Conservation (phyloP, 139 green algal species). For the Chlorella sp. region DNA sequence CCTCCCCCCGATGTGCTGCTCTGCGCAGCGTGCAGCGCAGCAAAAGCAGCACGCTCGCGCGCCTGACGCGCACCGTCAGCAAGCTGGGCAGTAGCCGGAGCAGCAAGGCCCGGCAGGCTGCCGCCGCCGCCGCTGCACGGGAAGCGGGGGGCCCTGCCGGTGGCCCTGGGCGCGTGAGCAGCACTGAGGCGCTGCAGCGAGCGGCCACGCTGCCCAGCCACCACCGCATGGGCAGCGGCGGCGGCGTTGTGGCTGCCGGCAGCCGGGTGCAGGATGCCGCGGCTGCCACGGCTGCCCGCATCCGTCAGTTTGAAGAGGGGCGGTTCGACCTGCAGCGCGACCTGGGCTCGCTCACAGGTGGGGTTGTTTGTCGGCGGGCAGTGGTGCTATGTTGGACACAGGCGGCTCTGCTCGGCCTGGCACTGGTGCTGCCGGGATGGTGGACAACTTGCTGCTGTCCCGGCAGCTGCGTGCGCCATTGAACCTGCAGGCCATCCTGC, state of each 20-base stretch:
- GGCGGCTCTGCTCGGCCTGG: no score
- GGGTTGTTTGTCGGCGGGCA: background rate
- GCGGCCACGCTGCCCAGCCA: background rate
- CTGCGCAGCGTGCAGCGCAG: constrained; percentile 3
- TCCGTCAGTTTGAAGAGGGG: constrained; percentile 42
- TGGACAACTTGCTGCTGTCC: no score
- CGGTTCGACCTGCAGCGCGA: constrained; percentile 39
- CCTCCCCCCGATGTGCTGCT: no score
- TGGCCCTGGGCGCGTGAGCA: background rate
- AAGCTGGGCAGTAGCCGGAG: constrained; percentile 13
- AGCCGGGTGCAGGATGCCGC: background rate
- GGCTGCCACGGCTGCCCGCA: background rate
- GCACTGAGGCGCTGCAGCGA: background rate
- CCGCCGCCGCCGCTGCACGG: background rate
- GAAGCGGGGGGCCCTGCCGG: background rate
- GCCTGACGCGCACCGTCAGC: constrained; percentile 19
- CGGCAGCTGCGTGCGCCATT: no score
- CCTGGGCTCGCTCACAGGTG: constrained; percentile 27
- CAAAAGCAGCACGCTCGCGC: constrained; percentile 26
- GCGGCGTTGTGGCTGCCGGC: background rate
- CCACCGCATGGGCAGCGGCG: background rate
- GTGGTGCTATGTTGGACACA: background rate
- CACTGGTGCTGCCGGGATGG: no score
- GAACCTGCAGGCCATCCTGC: no score
- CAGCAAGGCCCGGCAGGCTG: background rate